Evolutionary conservation across 1,139 yeast genomes (phyloP).

Genomic region (Pichia inconspicua): DNA sequence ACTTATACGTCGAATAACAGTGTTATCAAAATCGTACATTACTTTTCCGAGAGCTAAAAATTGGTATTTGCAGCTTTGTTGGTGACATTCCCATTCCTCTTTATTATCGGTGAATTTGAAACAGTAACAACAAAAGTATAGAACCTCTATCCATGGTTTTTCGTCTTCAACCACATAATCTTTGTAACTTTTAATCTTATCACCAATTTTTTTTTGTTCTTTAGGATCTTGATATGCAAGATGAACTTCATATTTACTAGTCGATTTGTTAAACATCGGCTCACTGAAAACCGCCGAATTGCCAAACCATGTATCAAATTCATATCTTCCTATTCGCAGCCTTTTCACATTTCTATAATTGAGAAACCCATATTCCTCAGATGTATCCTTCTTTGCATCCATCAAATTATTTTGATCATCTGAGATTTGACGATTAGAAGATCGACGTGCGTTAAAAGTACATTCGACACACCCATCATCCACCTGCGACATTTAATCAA

Average conservation of each 20-base stretch:
- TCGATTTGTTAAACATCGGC: constrained; percentile 2
- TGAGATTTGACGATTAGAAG: neutral
- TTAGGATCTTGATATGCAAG: neutral
- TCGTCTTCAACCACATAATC: neutral
- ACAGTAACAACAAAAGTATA: constrained; percentile 73
- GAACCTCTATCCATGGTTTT: constrained; percentile 46
- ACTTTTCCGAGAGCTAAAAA: constrained; percentile 54
- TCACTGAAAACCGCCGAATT: constrained; percentile 60
- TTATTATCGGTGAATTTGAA: constrained; percentile 62
- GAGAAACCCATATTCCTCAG: constrained; percentile 48
- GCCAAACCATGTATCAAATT: constrained; percentile 80
- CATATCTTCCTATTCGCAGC: constrained; percentile 57
- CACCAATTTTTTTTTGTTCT: neutral
- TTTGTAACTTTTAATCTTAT: no score
- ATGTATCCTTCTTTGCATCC: constrained; percentile 8
- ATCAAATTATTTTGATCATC: neutral
- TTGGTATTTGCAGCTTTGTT: constrained; percentile 37
- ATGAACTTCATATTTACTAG: neutral
- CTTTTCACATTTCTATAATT: constrained; percentile 53
- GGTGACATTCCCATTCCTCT: constrained; percentile 10
- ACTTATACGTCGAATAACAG: constrained; percentile 53
- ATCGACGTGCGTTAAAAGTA: neutral
- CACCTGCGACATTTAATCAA: neutral
- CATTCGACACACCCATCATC: neutral
- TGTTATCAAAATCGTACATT: constrained; percentile 53